These are phyloP conservation scores for Didymella glomerata DNA, from an alignment of 2,329 filamentous ascomycete species.

Conservation along the genomic window DNA sequence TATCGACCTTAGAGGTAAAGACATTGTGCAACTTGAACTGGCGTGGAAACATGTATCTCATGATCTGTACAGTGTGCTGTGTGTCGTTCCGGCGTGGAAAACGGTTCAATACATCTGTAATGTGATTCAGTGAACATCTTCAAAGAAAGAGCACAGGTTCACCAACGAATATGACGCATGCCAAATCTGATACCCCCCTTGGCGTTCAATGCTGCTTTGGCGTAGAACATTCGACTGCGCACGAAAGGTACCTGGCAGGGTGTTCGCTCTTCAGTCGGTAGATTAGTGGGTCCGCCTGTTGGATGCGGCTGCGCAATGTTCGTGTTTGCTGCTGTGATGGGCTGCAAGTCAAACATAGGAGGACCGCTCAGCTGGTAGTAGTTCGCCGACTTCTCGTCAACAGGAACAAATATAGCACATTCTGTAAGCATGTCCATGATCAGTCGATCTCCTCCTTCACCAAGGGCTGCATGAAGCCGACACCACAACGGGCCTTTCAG, in stretches of 20 bases:
- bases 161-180: conserved; percentile 80
- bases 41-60: conserved; percentile 93
- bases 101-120: conserved; percentile 80
- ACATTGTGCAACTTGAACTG: conserved; percentile 92
- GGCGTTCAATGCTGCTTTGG: conserved; percentile 74
- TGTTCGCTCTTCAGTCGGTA: conserved; percentile 26
- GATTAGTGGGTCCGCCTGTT: neutral
- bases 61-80: conserved; percentile 70
- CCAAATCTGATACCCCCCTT: conserved; percentile 75
- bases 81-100: conserved; percentile 60
- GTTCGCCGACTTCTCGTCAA: conserved; percentile 69
- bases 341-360: conserved; percentile 60
- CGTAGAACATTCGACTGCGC: conserved; percentile 86
- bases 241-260: conserved; percentile 75
- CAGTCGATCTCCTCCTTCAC: conserved; percentile 75
- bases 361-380: conserved; percentile 81
- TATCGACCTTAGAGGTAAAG: conserved; percentile 77
- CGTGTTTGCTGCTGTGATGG: conserved; percentile 12
- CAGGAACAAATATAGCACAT: conserved; percentile 75
- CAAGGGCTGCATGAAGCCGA: conserved; percentile 75
- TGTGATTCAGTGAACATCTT: conserved; percentile 23
- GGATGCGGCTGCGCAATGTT: neutral
- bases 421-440: conserved; percentile 81
- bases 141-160: conserved; percentile 3
- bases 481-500: conserved; percentile 80